phyloP scores from a whole-genome alignment of 345 rosid genomes.

The Orychophragmus violaceus region DNA sequence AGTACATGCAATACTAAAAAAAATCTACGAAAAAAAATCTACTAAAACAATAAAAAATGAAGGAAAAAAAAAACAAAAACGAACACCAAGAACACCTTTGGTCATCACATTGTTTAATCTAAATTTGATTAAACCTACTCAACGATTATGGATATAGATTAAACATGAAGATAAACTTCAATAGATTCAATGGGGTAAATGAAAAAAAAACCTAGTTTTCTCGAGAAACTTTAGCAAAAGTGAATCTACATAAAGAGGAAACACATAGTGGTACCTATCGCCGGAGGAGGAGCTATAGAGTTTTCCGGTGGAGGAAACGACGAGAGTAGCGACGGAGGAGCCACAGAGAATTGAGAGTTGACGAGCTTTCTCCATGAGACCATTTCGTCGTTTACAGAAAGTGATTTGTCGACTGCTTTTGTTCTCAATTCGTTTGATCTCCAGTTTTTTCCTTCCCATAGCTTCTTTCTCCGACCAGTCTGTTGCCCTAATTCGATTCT shows the following conservation, averaged over 20 bases:
- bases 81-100: constrained; percentile 1
- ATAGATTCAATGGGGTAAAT: neutral
- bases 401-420: constrained; percentile 61
- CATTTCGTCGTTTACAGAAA: constrained; percentile 57
- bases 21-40: neutral
- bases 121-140: neutral
- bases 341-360: constrained; percentile 70
- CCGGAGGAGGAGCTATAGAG: constrained; percentile 46
- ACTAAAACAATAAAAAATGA: neutral
- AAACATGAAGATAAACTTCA: neutral
- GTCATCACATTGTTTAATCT: constrained; percentile 4
- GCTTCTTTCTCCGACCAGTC: too few species aligned
- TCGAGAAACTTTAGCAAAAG: neutral
- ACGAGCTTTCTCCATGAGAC: constrained; percentile 65
- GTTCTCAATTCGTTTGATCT: constrained; percentile 60
- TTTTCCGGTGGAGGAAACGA: constrained; percentile 53
- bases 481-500: constrained; percentile 8
- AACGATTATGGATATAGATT: neutral
- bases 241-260: constrained; percentile 10
- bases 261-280: constrained; percentile 34
- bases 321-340: constrained; percentile 43
- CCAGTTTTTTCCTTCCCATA: constrained; percentile 58
- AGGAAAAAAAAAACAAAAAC: neutral
- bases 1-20: constrained; percentile 13
- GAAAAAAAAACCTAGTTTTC: neutral